These are phyloP conservation scores for Lactarius deliciosus DNA, from an alignment of 768 basidiomycete genomes.

Conservation along the genomic window DNA sequence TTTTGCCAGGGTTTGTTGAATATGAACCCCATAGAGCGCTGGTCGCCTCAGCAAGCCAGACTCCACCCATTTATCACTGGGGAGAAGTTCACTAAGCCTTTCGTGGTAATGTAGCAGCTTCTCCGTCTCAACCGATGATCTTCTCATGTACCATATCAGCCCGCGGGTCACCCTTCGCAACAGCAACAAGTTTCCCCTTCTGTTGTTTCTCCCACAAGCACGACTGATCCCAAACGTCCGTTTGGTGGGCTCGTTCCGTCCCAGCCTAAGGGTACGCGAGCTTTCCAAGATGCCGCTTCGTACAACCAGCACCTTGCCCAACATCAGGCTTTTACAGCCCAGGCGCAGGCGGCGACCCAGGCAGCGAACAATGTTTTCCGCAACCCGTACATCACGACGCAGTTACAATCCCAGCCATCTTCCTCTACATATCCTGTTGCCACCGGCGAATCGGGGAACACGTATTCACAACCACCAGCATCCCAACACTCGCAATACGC, in stretches of 20 bases:
- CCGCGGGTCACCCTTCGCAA: conserved; percentile 28
- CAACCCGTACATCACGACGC: conserved; percentile 75
- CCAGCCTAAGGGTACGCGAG: conserved; percentile 81
- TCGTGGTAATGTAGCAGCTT: conserved; percentile 56
- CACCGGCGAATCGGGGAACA: conserved; percentile 33
- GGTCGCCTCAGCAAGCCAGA: conserved; percentile 96
- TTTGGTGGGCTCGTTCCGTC: conserved; percentile 92
- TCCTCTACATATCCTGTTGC: conserved; percentile 36
- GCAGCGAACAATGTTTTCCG: conserved; percentile 67
- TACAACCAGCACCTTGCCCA: conserved; percentile 95
- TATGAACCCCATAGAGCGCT: conserved; percentile 91
- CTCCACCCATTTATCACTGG: conserved; percentile 98
- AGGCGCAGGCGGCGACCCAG: conserved; percentile 73
- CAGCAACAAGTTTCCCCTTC: conserved; percentile 32
- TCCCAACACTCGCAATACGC: conserved; percentile 32
- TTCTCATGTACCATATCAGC: conserved; percentile 26
- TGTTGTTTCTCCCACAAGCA: conserved; percentile 37
- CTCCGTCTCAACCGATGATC: conserved; percentile 13
- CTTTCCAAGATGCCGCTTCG: conserved; percentile 87
- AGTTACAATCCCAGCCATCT: conserved; percentile 36
- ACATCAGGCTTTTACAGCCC: conserved; percentile 90
- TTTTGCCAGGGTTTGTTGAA: conserved; percentile 94
- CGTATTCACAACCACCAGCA: conserved; percentile 25
- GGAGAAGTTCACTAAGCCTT: conserved; percentile 89
- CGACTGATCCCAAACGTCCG: conserved; percentile 75